These are phyloP conservation scores for Cucumis variabilis DNA, from an alignment of 331 rosid species.

Conservation along the genomic window DNA sequence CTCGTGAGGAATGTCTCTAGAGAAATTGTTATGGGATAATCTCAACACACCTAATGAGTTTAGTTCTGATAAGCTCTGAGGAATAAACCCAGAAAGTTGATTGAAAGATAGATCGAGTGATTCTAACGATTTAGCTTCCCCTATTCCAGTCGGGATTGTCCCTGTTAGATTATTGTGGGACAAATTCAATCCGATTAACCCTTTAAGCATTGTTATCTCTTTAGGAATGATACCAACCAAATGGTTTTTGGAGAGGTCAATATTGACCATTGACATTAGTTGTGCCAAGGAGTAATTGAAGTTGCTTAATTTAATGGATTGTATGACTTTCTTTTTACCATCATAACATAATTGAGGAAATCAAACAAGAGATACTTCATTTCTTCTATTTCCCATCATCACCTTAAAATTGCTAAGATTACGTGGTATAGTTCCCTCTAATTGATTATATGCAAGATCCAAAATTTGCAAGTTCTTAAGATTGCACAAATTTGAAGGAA, in stretches of 20 bases:
- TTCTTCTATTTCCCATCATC: neutral
- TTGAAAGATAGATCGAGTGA: constrained; percentile 28
- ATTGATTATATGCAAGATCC: constrained; percentile 39
- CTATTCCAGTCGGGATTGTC: neutral
- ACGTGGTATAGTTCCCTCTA: constrained; percentile 43
- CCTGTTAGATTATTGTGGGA: constrained; percentile 1
- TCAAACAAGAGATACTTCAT: neutral
- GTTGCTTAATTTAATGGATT: neutral
- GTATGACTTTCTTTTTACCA: neutral
- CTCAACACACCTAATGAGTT: neutral
- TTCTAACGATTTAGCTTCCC: neutral
- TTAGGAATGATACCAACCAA: constrained; percentile 40
- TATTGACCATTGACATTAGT: neutral
- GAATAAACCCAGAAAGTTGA: neutral
- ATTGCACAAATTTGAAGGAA: constrained; percentile 42
- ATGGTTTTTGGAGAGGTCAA: constrained; percentile 45
- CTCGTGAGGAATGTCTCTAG: neutral
- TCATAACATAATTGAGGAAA: neutral
- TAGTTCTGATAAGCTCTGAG: neutral
- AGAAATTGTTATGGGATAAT: constrained; percentile 27
- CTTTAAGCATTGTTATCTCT: constrained; percentile 17
- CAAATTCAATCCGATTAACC: constrained; percentile 36
- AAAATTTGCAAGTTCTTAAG: constrained; percentile 28
- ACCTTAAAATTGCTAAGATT: constrained; percentile 36
- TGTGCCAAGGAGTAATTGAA: neutral